Conservation (phyloP, 139 green algal species). For the Micromonas pusilla region DNA sequence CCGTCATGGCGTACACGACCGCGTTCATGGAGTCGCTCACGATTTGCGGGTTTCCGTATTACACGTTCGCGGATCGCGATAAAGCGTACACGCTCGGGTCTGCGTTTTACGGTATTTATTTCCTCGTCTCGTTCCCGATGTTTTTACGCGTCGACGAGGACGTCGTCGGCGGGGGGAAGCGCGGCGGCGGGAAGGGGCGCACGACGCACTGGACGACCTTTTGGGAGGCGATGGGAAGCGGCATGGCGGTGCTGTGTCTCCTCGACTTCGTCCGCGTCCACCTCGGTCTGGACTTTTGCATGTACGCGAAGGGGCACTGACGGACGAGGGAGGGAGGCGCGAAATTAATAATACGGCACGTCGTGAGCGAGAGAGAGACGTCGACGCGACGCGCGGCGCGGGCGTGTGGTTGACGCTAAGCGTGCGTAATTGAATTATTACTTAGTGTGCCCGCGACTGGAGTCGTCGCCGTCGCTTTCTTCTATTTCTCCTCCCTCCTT, state of each 20-base stretch:
- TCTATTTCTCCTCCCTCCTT: too few relatives aligned
- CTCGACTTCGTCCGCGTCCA: constrained; percentile 28
- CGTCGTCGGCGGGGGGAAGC: not conserved
- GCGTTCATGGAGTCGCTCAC: constrained; percentile 91
- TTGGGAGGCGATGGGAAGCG: constrained; percentile 16
- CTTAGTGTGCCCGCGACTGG: too few relatives aligned
- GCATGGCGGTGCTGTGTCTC: constrained; percentile 26
- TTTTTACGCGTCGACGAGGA: constrained; percentile 35
- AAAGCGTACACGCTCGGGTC: constrained; percentile 87
- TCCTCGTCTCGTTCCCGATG: constrained; percentile 67
- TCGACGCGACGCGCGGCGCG: too few relatives aligned
- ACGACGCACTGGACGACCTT: not conserved
- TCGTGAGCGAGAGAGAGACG: too few relatives aligned
- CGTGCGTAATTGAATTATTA: too few relatives aligned
- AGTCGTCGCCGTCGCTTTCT: too few relatives aligned
- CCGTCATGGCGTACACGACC: constrained; percentile 72
- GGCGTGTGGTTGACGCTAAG: too few relatives aligned
- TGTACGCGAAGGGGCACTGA: not conserved
- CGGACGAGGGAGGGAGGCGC: not conserved
- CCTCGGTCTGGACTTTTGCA: not conserved
- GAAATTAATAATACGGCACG: too few relatives aligned
- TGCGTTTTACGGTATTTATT: constrained; percentile 99
- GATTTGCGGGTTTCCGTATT: constrained; percentile 92
- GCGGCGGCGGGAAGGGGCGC: not conserved
- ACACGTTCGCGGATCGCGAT: constrained; percentile 68